Conservation (phyloP, 179 eudicot species). For the Carnegiea gigantea region DNA sequence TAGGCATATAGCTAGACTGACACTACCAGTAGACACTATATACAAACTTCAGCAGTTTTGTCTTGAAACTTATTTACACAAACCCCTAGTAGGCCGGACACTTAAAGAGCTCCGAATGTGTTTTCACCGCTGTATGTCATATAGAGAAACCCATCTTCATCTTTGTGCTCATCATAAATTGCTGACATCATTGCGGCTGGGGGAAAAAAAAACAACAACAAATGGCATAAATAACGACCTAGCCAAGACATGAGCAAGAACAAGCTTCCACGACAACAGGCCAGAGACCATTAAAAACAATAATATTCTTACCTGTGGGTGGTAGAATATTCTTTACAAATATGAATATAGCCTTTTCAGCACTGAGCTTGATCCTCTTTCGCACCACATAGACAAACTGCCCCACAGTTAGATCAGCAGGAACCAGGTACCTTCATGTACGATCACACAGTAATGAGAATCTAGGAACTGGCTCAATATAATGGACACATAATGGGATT, state of each 20-base stretch:
- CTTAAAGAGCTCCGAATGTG: constrained; percentile 35
- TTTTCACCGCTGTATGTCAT: constrained; percentile 54
- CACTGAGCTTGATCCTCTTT: constrained; percentile 44
- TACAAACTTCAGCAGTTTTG: constrained; percentile 23
- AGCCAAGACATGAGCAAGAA: background rate
- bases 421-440: constrained; percentile 46
- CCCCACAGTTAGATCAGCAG: constrained; percentile 49
- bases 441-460: constrained; percentile 10
- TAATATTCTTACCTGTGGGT: constrained; percentile 38
- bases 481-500: background rate
- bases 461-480: background rate
- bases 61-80: constrained; percentile 31
- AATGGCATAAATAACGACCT: background rate
- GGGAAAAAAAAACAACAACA: background rate
- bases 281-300: background rate
- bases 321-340: constrained; percentile 50
- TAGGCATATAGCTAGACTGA: constrained; percentile 16
- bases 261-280: background rate
- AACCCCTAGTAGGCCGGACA: background rate
- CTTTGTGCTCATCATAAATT: constrained; percentile 40
- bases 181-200: constrained; percentile 47
- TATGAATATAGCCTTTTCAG: constrained; percentile 48
- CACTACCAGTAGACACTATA: constrained; percentile 29
- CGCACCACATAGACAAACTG: constrained; percentile 52
- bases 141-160: constrained; percentile 45